These are phyloP conservation scores for Talaromyces sp. DNA, from an alignment of 2,329 filamentous ascomycete genomes.

Conservation along the genomic window DNA sequence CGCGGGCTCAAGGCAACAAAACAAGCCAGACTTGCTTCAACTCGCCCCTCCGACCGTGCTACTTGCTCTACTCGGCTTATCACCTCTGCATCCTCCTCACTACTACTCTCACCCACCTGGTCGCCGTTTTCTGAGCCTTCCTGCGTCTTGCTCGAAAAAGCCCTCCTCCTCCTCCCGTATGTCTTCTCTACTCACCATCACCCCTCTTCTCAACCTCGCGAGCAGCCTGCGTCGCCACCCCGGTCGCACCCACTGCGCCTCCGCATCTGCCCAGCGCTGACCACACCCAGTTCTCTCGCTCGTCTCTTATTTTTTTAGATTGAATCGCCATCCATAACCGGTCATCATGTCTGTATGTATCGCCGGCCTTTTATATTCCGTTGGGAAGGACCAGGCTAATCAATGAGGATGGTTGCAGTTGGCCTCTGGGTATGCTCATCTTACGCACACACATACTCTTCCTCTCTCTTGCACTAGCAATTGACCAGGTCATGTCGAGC, in stretches of 20 bases:
- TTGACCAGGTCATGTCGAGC: background rate
- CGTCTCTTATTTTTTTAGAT: background rate
- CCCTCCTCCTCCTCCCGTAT: background rate
- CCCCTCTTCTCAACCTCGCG: background rate
- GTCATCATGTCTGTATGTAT: constrained; percentile 9
- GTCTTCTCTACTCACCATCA: background rate
- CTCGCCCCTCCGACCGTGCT: background rate
- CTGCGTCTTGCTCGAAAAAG: background rate
- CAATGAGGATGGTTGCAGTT: background rate
- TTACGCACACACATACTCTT: background rate
- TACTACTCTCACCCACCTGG: background rate
- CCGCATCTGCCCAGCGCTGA: background rate
- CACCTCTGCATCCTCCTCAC: background rate
- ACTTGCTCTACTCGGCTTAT: background rate
- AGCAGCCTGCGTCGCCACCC: background rate
- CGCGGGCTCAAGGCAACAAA: background rate
- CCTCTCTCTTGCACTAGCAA: background rate
- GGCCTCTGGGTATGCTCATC: background rate
- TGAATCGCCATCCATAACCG: background rate
- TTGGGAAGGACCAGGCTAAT: background rate
- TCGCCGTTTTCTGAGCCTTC: background rate
- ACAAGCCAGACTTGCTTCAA: background rate
- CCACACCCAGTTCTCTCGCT: background rate
- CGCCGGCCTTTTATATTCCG: background rate
- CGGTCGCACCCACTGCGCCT: background rate